Base-by-base conservation (phyloP, 768 basidiomycete genomes). In the Hericium coralloides region DNA sequence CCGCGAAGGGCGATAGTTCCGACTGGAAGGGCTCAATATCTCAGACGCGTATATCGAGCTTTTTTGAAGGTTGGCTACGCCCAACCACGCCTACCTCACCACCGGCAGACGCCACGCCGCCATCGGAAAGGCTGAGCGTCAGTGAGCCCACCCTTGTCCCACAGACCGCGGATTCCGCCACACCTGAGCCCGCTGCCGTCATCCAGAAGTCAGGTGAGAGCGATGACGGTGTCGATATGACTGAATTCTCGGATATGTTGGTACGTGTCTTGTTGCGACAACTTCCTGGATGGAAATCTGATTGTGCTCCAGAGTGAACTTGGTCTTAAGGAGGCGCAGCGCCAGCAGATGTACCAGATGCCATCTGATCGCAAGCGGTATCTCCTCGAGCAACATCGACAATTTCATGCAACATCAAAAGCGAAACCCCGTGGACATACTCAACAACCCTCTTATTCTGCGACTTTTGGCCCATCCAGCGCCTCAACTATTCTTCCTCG, bases 81-180 rank as follows among this genome's bases (percentile, higher is more conserved):
- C 70, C 72, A 37, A 57, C 70, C 10, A 64, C 76, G 12, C 64
- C 75, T 17, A 69, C 79, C 0, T 74, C 79, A 4, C 55, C 72
- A 8, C 59, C 69, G 10, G 17, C 47, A 17, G n/a, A 14, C 14
- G 52, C 49, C 43, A 75, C 20, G 37, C 58, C 39, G 18, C 55
- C 43, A 38, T 56, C 22, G 41, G 63, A 74, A 57, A 74, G 80
- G 61, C 84, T 79, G 70, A 84, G 76, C 57, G 83, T 89, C 54
- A 91, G 89, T 67, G 89, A 88, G 57, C 89, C 88, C 0, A 77
- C 73, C 31, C 75, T 84, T 5, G 69, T 86, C 14, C 76, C 82
- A 45, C 77, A 59, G 25, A n/a, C 59, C 10, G 63, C 60, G 38
- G 59, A 55, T 9, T 31, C 31, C 31, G 6, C 2, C 10, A 9